phyloP scores from a whole-genome alignment of 768 basidiomycete species.

The Polyporus arcularius region DNA sequence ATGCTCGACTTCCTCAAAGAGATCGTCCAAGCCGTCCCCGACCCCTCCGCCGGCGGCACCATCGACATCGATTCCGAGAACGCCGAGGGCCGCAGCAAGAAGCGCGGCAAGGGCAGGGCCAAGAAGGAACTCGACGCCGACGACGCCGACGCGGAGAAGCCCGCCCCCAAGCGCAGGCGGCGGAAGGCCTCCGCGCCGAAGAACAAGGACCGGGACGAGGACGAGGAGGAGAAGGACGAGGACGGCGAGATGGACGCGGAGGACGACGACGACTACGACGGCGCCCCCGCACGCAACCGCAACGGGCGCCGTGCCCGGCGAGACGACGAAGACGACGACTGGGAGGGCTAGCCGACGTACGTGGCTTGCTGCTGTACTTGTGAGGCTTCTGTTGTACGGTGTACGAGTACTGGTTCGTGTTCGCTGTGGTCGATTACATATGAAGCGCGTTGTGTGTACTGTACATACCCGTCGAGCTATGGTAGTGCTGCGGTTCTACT shows the following conservation, averaged over 20 bases:
- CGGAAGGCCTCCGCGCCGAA: slow-evolving; percentile 30
- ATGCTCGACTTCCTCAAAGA: slow-evolving; percentile 95
- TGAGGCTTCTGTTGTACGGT: too few species aligned
- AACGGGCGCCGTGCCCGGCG: slow-evolving; percentile 38
- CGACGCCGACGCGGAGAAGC: slow-evolving; percentile 35
- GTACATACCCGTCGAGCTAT: too few species aligned
- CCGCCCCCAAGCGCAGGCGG: slow-evolving; percentile 47
- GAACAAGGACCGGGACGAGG: slow-evolving; percentile 13
- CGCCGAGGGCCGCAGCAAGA: slow-evolving; percentile 53
- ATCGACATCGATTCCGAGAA: slow-evolving; percentile 67
- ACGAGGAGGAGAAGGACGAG: slow-evolving; percentile 37
- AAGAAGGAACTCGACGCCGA: slow-evolving; percentile 35
- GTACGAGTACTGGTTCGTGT: too few species aligned
- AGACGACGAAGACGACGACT: slow-evolving; percentile 43
- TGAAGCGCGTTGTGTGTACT: too few species aligned
- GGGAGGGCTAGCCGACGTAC: slow-evolving; percentile 27
- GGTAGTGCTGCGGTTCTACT: too few species aligned
- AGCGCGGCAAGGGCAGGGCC: slow-evolving; percentile 52
- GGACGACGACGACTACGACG: slow-evolving; percentile 47
- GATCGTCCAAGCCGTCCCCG: slow-evolving; percentile 81
- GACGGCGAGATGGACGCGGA: slow-evolving; percentile 41
- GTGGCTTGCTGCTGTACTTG: slow-evolving; percentile 27
- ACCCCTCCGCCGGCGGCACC: slow-evolving; percentile 83
- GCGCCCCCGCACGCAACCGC: not conserved
- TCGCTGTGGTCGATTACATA: too few species aligned